Percentiles rank a stretch among this genome's conserved stretches.
Evolutionary conservation across 768 basidiomycete species (phyloP).

Genomic region (Polyporus arcularius): DNA sequence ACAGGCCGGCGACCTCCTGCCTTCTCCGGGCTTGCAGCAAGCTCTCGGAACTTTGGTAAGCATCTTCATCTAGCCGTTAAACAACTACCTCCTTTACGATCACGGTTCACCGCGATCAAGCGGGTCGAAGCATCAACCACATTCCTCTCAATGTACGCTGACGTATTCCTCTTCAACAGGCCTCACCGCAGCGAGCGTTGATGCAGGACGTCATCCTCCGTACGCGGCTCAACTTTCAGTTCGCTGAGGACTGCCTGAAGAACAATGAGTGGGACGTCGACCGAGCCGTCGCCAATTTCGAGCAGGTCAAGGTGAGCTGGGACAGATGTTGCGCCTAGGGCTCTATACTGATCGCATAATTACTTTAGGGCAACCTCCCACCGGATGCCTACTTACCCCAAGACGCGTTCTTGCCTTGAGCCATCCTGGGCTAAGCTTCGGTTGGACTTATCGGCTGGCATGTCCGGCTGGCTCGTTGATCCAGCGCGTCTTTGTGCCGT

Average conservation of each 20-base stretch:
- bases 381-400: constrained; percentile 43
- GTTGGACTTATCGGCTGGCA: constrained; percentile 13
- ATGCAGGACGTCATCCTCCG: constrained; percentile 69
- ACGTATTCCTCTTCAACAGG: constrained; percentile 41
- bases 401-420: constrained; percentile 52
- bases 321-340: constrained; percentile 2
- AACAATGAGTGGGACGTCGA: constrained; percentile 86
- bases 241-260: constrained; percentile 80
- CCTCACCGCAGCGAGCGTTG: constrained; percentile 67
- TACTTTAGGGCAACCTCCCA: constrained; percentile 34
- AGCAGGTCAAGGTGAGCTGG: constrained; percentile 76
- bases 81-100: too few species aligned
- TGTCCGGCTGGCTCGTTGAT: constrained; percentile 10
- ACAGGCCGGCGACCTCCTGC: constrained; percentile 47
- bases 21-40: constrained; percentile 41
- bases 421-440: constrained; percentile 9
- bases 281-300: constrained; percentile 81
- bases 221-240: constrained; percentile 80
- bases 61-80: constrained; percentile 12
- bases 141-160: constrained; percentile 5
- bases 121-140: not conserved
- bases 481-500: not conserved
- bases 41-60: constrained; percentile 58
- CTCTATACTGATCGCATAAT: constrained; percentile 30
- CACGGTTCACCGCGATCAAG: not conserved